Evolutionary conservation across 1,284 basidiomycete genomes (phyloP), one percentile per base, ranked within the genome.

Genomic region (Microbotryum silenes-acaulis): DNA sequence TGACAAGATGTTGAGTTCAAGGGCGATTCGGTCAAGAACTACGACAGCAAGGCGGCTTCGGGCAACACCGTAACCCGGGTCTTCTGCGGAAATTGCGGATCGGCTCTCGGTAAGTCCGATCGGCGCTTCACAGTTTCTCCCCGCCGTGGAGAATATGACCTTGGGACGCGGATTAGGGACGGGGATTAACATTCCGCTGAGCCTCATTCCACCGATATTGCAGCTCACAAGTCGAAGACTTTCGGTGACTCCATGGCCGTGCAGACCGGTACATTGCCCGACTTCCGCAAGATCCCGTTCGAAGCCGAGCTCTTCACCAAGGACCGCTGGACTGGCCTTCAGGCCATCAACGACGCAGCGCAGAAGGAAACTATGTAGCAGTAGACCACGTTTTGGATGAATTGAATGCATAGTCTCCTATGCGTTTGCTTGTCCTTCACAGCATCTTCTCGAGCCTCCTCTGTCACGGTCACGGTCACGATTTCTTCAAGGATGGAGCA

Each of bases 31-130:
- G 61, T 69, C 31, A 69, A 69, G 48, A 58, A 68, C 50, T 73
- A 66, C 57, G 56, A 59, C 18, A 63, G 59, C 31, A 66, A 66
- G 57, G 71, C 67, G 1, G 70, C 62, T 1, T 57, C 53, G 3
- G 70, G 68, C 8, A 64, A 65, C 56, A 58, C 51, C 12, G 67
- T 68, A 27, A 68, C 68, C 29, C 64, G 69, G 48, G 27, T 68
- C 20, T 72, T 72, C 61, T 72, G 69, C 54, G 64, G 66, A 25
- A 66, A 54, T 10, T 72, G 69, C 54, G 71, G 71, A 20, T 66
- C 63, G 1, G 60, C 68, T 8, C 57, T 72, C 10, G 66, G 60
- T 21, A 69, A 69, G 33, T 66, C 64, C 21, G 55, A 25, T 20
- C 51, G 18, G 29, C 51, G n/a, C 51, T 18, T 52, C 14, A 5